Base-by-base conservation (phyloP, 2,329 filamentous ascomycete species). In the Hypoxylon sp. region DNA sequence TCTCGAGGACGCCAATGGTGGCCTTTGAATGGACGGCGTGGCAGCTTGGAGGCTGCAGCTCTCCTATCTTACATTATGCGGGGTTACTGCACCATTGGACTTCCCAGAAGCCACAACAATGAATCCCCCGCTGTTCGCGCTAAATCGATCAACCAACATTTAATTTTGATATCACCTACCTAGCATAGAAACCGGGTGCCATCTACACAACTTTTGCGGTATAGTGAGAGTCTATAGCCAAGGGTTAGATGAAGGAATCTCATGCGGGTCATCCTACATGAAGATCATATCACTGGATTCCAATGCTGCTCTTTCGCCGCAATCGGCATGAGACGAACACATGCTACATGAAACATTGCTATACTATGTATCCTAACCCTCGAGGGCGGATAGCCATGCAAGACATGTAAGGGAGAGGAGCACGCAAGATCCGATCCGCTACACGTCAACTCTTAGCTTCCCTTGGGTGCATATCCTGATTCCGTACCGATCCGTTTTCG, bases 191-290 rank as follows among this genome's bases (percentile, higher is more conserved):
- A 51, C 21, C 23, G 21, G 46, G 27, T 25, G 11, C 12, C 37
- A 34, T 45, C 37, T 47, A 25, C 25, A 12, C 23, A 55, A 39
- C 39, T 46, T 5, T 55, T 16, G 29, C 19, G 30, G 47, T 32
- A 9, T 14, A 23, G 43, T 50, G 43, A 41, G 61, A 57, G 34
- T 58, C 55, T 58, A 50, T 23, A 43, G 29, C 32, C 29, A 61
- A 48, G 27, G 32, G 5, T 58, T 30, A 50, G 46, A 46, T 45
- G 61, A 48, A 56, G 41, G 56, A 62, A 58, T 60, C 43, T 34
- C 19, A 70, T 70, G 65, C 67, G 59, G 61, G 67, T 68, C 67
- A 70, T 68, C 61, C 32, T 62, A 67, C 67, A 70, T 67, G 67
- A 65, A 63, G 65, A 58, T n/a, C 48, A 19, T 37, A 65, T 70